Conservation (phyloP, 179 eudicot genomes). For the Pouteria campechiana region DNA sequence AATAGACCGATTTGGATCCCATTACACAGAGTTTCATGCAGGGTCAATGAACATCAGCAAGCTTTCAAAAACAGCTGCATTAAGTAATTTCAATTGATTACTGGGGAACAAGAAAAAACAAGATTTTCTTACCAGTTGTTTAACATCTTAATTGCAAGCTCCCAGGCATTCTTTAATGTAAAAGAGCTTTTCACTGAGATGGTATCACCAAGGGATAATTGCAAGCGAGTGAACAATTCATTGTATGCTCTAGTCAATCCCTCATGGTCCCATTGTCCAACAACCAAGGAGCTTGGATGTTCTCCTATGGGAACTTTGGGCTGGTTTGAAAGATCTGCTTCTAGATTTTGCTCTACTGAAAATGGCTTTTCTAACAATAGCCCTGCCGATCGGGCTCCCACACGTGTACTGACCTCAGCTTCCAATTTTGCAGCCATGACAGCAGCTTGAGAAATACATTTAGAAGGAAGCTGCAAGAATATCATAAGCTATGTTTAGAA, state of each 20-base stretch:
- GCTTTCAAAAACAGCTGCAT: too few relatives aligned
- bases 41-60: too few relatives aligned
- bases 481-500: background rate
- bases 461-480: conserved; percentile 51
- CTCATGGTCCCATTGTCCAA: conserved; percentile 7
- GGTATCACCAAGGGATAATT: conserved; percentile 25
- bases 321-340: conserved; percentile 5
- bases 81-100: too few relatives aligned
- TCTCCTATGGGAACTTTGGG: too few relatives aligned
- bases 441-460: conserved; percentile 52
- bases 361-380: conserved; percentile 3
- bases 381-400: conserved; percentile 7
- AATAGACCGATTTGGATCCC: too few relatives aligned
- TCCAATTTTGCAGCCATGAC: conserved; percentile 66
- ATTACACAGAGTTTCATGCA: too few relatives aligned
- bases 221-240: conserved; percentile 28
- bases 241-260: conserved; percentile 11
- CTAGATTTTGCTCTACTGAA: conserved; percentile 3
- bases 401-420: conserved; percentile 33
- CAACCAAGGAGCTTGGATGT: conserved; percentile 4
- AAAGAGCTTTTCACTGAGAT: conserved; percentile 21
- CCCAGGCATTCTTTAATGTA: conserved; percentile 33
- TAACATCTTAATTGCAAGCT: conserved; percentile 28
- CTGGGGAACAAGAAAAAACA: too few relatives aligned
- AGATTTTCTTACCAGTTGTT: conserved; percentile 21